A percentile compares a stretch with the other conserved stretches of the same genome.
Conservation (phyloP, 208 protist genomes). For the Wallacemonas sp. region DNA sequence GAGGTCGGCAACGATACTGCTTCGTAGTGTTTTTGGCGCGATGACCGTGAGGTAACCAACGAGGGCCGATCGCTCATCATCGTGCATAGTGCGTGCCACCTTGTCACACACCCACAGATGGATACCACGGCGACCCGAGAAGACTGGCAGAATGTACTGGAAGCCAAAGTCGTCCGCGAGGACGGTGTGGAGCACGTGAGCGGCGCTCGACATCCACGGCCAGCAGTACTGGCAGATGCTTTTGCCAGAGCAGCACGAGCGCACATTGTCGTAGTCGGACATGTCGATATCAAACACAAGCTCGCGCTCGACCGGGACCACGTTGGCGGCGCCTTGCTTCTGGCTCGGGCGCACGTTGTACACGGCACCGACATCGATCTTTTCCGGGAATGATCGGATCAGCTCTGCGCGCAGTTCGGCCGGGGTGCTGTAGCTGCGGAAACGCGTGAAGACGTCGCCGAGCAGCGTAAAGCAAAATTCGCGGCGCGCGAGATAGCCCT, state of each 20-base stretch:
- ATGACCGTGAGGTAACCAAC: slow-evolving; percentile 93
- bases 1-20: slow-evolving; percentile 59
- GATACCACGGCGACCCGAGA: slow-evolving; percentile 97
- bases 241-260: slow-evolving; percentile 95
- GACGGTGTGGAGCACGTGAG: slow-evolving; percentile 88
- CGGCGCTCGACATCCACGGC: slow-evolving; percentile 95
- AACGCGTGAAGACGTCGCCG: slow-evolving; percentile 89
- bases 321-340: slow-evolving; percentile 75
- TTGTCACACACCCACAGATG: slow-evolving; percentile 99
- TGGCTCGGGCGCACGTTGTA: slow-evolving; percentile 87
- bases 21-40: slow-evolving; percentile 54
- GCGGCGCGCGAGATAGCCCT: slow-evolving; percentile 74
- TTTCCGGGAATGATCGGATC: slow-evolving; percentile 78
- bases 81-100: slow-evolving; percentile 79
- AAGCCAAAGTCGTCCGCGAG: slow-evolving; percentile 97
- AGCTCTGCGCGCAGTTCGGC: slow-evolving; percentile 76
- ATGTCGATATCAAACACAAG: slow-evolving; percentile 99
- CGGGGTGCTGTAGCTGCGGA: slow-evolving; percentile 75
- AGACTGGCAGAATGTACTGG: slow-evolving; percentile 97
- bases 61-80: slow-evolving; percentile 91
- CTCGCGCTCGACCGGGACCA: slow-evolving; percentile 92
- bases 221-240: slow-evolving; percentile 97
- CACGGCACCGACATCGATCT: slow-evolving; percentile 90
- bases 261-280: slow-evolving; percentile 99
- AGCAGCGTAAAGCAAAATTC: slow-evolving; percentile 92